phyloP scores from a whole-genome alignment of 106 monocot genomes.

The Acorus gramineus region DNA sequence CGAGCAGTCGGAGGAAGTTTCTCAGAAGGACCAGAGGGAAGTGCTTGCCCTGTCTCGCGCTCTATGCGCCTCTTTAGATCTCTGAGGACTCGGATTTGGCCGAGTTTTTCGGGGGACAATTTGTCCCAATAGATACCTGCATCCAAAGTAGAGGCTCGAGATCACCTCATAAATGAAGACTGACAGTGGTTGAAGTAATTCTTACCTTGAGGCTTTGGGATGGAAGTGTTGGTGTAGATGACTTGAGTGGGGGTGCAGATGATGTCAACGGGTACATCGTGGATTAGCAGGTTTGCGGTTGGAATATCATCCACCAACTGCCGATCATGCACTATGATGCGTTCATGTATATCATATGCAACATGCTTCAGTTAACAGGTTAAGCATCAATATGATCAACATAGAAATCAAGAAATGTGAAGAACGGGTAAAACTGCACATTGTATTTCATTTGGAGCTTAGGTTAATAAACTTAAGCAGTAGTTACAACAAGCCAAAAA shows the following conservation, averaged over 20 bases:
- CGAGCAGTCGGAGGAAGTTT: constrained; percentile 78
- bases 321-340: constrained; percentile 62
- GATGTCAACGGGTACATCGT: constrained; percentile 86
- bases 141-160: neutral
- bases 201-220: constrained; percentile 84
- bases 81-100: constrained; percentile 67
- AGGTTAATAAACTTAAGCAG: no score
- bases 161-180: neutral
- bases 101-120: constrained; percentile 77
- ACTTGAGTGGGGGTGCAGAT: constrained; percentile 90
- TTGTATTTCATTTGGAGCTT: no score
- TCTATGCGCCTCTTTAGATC: constrained; percentile 72
- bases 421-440: no score
- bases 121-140: constrained; percentile 94
- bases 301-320: constrained; percentile 90
- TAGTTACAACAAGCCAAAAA: no score
- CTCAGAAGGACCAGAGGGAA: constrained; percentile 75
- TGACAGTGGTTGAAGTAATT: neutral
- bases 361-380: no score
- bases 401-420: no score
- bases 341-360: neutral
- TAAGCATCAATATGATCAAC: no score
- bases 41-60: constrained; percentile 44
- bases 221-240: constrained; percentile 70
- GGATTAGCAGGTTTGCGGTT: constrained; percentile 62